Evolutionary conservation across 164 flowering plant genomes (phyloP).

Genomic region (Vitis amurensis): DNA sequence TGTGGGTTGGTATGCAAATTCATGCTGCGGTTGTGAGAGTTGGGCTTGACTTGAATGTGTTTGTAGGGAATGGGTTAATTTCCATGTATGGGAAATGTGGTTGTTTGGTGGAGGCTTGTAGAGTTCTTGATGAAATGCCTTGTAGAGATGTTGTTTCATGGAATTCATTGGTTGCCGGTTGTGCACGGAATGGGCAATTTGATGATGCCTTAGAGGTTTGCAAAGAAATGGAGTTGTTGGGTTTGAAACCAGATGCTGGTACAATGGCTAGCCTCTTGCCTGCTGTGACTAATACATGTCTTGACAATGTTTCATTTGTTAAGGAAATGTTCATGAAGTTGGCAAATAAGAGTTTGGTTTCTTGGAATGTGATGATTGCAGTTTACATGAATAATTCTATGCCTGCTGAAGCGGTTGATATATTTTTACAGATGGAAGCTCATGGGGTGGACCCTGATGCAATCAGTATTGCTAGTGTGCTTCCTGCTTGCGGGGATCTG

Average conservation of each 20-base stretch:
- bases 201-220: no score
- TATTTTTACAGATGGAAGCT: conserved; percentile 28
- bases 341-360: conserved; percentile 27
- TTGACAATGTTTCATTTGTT: conserved; percentile 25
- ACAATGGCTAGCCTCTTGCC: conserved; percentile 22
- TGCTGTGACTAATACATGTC: conserved; percentile 25
- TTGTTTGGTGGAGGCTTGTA: conserved; percentile 26
- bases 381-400: conserved; percentile 34
- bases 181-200: conserved; percentile 12
- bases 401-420: conserved; percentile 35
- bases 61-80: conserved; percentile 35
- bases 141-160: conserved; percentile 37
- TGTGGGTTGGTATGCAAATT: conserved; percentile 27
- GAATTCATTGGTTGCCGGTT: conserved; percentile 44
- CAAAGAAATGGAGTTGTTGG: no score
- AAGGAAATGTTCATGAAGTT: conserved; percentile 25
- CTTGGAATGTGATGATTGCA: conserved; percentile 45
- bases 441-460: conserved; percentile 31
- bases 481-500: conserved; percentile 44
- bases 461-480: conserved; percentile 31
- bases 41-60: conserved; percentile 27
- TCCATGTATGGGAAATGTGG: conserved; percentile 43
- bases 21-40: conserved; percentile 25
- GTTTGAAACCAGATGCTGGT: no score
- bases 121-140: conserved; percentile 35